phyloP scores from a whole-genome alignment of 441 rosid species.

The Pelargonium citronellum region DNA sequence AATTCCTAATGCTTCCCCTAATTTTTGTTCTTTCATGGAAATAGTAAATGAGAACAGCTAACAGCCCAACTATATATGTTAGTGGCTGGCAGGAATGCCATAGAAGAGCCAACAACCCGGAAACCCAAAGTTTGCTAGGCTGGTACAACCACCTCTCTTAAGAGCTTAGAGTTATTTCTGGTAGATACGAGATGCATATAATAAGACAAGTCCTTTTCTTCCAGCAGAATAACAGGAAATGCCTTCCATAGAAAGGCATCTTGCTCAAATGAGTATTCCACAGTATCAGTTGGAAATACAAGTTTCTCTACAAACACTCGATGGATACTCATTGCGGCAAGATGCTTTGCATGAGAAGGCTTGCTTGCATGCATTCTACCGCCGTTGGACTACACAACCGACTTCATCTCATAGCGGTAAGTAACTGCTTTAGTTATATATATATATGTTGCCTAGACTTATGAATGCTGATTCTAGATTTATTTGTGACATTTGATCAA shows the following conservation, averaged over 20 bases:
- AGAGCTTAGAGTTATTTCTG: conserved; percentile 7
- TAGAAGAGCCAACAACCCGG: background rate
- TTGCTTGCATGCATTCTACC: conserved; percentile 9
- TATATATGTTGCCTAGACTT: conserved; percentile 1
- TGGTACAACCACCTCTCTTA: conserved; percentile 31
- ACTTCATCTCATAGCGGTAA: conserved; percentile 19
- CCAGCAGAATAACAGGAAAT: background rate
- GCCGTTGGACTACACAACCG: background rate
- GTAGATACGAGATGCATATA: conserved; percentile 23
- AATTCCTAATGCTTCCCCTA: too few relatives aligned
- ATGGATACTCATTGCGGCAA: conserved; percentile 41
- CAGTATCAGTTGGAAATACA: conserved; percentile 10
- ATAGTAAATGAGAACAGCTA: conserved; percentile 17
- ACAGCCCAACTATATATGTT: conserved; percentile 21
- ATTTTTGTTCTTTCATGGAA: background rate
- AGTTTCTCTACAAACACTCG: background rate
- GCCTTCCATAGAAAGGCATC: conserved; percentile 38
- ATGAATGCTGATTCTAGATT: conserved; percentile 7
- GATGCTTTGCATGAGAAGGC: conserved; percentile 38
- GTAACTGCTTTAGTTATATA: conserved; percentile 1
- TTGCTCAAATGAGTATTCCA: conserved; percentile 59
- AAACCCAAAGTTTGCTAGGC: conserved; percentile 10
- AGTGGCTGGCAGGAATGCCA: background rate
- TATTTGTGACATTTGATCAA: background rate
- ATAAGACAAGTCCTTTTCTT: conserved; percentile 9